Conservation (phyloP, 768 basidiomycete genomes). For the Neoboletus subvelutipes region DNA sequence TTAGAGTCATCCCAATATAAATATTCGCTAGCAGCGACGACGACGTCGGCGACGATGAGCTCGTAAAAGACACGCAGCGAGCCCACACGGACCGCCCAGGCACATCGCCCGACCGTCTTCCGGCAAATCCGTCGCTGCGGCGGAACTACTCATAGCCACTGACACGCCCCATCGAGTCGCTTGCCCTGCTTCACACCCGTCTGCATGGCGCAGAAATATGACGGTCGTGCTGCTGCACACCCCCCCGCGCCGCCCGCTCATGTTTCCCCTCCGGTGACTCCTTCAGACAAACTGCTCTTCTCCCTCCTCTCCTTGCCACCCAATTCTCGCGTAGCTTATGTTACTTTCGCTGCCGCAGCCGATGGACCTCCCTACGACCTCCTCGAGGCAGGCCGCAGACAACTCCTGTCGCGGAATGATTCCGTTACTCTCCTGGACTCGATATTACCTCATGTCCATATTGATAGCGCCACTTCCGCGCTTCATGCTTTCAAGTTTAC, state of each 20-base stretch:
- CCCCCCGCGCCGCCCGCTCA: conserved; percentile 6
- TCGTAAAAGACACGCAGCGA: conserved; percentile 22
- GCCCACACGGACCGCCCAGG: conserved; percentile 9
- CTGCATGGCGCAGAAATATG: conserved; percentile 33
- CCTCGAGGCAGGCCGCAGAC: conserved; percentile 57
- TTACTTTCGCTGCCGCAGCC: conserved; percentile 40
- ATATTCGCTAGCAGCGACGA: conserved; percentile 9
- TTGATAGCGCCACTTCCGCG: conserved; percentile 41
- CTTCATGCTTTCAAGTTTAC: conserved; percentile 62
- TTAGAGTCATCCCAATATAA: conserved; percentile 5
- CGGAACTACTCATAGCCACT: neutral
- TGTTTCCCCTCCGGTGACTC: conserved; percentile 33
- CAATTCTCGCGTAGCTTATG: conserved; percentile 44
- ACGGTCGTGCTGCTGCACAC: conserved; percentile 18
- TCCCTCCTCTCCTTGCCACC: conserved; percentile 47
- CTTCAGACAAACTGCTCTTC: conserved; percentile 43
- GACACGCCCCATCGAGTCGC: conserved; percentile 7
- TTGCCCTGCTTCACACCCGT: conserved; percentile 1
- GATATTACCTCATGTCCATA: conserved; percentile 50
- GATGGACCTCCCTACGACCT: conserved; percentile 35
- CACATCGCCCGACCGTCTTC: neutral
- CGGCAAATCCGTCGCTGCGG: neutral
- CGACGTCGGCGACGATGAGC: conserved; percentile 27
- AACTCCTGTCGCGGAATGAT: conserved; percentile 41
- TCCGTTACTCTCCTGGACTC: conserved; percentile 45